phyloP scores from a whole-genome alignment of 176 grass and related monocot species.

The Melocanna baccifera region DNA sequence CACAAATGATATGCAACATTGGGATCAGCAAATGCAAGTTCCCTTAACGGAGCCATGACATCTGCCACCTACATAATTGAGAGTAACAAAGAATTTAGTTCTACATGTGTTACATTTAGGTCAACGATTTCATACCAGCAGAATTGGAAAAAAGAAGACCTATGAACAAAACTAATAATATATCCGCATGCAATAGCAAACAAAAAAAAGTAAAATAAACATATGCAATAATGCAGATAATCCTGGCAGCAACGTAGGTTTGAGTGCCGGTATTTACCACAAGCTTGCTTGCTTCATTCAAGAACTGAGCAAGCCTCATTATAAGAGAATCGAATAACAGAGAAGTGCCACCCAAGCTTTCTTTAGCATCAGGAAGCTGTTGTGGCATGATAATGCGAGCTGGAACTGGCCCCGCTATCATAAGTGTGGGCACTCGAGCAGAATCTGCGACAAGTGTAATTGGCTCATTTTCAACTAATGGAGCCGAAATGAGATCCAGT shows the following conservation, averaged over 20 bases:
- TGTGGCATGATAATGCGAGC: conserved; percentile 61
- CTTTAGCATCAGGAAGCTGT: conserved; percentile 47
- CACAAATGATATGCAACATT: conserved; percentile 98
- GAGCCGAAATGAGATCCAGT: conserved; percentile 93
- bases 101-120: conserved; percentile 11
- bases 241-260: neutral
- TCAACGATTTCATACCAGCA: conserved; percentile 17
- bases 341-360: conserved; percentile 58
- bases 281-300: conserved; percentile 89
- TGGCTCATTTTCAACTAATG: conserved; percentile 86
- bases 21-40: conserved; percentile 90
- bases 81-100: conserved; percentile 13
- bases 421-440: conserved; percentile 78
- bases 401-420: conserved; percentile 55
- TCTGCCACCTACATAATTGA: conserved; percentile 67
- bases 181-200: neutral
- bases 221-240: neutral
- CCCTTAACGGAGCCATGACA: conserved; percentile 81
- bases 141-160: neutral
- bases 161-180: neutral
- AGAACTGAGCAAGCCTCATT: conserved; percentile 70
- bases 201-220: conserved; percentile 16
- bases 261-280: conserved; percentile 48
- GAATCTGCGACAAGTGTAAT: conserved; percentile 91
- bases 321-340: conserved; percentile 81